A percentile compares a stretch with the other conserved stretches of the same genome.
These are phyloP conservation scores for Radiomyces spectabilis DNA, from an alignment of 192 early-diverging fungal species.

Conservation along the genomic window DNA sequence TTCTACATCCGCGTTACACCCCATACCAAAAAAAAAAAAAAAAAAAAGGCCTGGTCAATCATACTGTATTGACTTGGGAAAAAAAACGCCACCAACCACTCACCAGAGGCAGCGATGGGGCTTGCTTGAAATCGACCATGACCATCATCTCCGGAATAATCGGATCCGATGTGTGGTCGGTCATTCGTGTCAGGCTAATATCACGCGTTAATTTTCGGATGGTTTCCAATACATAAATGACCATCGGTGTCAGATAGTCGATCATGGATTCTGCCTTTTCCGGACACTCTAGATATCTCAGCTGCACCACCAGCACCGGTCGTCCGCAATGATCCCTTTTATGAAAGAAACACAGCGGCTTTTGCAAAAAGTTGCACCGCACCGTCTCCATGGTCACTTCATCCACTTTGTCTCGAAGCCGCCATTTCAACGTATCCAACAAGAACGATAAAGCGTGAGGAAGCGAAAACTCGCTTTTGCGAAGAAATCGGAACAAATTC, in stretches of 20 bases:
- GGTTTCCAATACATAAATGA: constrained; percentile 29
- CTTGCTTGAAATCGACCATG: constrained; percentile 18
- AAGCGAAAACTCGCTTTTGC: constrained; percentile 19
- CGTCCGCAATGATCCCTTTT: constrained; percentile 23
- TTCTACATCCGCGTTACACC: constrained; percentile 12
- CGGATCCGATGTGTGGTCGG: constrained; percentile 2
- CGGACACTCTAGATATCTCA: constrained; percentile 12
- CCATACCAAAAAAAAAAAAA: background rate
- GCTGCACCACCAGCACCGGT: constrained; percentile 21
- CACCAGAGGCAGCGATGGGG: constrained; percentile 17
- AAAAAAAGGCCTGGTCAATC: too few species aligned
- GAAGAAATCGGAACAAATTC: constrained; percentile 35
- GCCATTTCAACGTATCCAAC: constrained; percentile 29
- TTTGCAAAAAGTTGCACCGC: constrained; percentile 3
- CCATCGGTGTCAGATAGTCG: constrained; percentile 15
- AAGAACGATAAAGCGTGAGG: constrained; percentile 17
- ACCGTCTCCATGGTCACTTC: constrained; percentile 5
- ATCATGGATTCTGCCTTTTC: constrained; percentile 1
- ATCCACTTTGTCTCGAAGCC: constrained; percentile 24
- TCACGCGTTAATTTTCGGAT: constrained; percentile 17
- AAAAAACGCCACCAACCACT: too few species aligned
- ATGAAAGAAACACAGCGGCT: constrained; percentile 30
- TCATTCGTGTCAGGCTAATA: constrained; percentile 10
- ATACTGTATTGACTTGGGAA: too few species aligned
- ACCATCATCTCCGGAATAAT: constrained; percentile 9